A percentile compares a stretch with the other conserved stretches of the same genome.
phyloP scores from a whole-genome alignment of 495 filamentous ascomycete species.

The Hypoxylon perforatum region DNA sequence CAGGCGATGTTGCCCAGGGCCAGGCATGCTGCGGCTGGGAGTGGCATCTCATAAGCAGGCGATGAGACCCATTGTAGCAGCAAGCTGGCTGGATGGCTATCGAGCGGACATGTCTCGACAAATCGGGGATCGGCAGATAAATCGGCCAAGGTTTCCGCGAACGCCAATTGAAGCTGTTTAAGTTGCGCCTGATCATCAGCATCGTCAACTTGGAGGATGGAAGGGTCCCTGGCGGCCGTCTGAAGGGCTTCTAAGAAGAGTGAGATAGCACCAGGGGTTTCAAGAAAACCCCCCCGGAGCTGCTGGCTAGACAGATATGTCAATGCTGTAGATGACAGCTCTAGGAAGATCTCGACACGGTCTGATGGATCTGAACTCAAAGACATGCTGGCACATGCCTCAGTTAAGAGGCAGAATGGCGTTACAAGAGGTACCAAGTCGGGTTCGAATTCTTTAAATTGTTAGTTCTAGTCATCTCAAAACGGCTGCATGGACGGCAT shows the following conservation, averaged over 20 bases:
- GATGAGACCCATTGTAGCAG: constrained; percentile 61
- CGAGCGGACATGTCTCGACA: constrained; percentile 45
- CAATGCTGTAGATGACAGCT: constrained; percentile 50
- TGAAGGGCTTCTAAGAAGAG: constrained; percentile 49
- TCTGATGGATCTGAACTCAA: constrained; percentile 31
- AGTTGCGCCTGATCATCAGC: constrained; percentile 64
- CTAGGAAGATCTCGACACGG: constrained; percentile 48
- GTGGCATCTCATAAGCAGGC: constrained; percentile 46
- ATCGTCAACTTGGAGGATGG: constrained; percentile 40
- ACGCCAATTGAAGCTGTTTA: constrained; percentile 63
- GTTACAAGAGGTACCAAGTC: constrained; percentile 48
- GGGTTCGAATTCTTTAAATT: constrained; percentile 48
- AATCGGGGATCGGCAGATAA: constrained; percentile 70
- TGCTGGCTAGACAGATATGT: constrained; percentile 55
- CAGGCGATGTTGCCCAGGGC: constrained; percentile 82
- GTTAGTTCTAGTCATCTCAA: constrained; percentile 11
- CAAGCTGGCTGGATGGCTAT: constrained; percentile 57
- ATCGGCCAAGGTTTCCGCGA: constrained; percentile 71
- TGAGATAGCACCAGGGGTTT: constrained; percentile 42
- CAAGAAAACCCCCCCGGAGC: constrained; percentile 58
- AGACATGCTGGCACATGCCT: constrained; percentile 29
- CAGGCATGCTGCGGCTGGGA: constrained; percentile 79
- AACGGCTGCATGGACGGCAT: no score
- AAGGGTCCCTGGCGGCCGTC: constrained; percentile 44
- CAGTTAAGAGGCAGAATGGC: constrained; percentile 46